Percentiles rank a stretch among this genome's conserved stretches.
phyloP scores from a whole-genome alignment of 148 eudicot genomes.

The Camellia lanceoleosa region DNA sequence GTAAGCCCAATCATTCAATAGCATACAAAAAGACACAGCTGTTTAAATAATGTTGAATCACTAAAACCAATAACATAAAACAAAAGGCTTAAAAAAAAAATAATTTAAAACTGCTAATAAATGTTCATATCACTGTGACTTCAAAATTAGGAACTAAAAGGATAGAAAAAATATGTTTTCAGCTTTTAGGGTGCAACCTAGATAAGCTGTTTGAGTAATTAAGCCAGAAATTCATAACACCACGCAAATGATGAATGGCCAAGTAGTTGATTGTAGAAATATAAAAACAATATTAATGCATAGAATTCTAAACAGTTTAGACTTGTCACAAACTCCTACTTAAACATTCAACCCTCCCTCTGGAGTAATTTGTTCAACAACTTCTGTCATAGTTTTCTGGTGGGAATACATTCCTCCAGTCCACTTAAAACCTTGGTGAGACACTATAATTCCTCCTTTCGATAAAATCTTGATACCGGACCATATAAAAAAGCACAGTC shows the following conservation, averaged over 20 bases:
- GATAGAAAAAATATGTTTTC: background rate
- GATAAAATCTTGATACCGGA: background rate
- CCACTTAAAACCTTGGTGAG: background rate
- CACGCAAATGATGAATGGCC: background rate
- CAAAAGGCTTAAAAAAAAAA: background rate
- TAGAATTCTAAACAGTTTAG: background rate
- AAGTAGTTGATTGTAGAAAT: background rate
- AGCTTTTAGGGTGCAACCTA: background rate
- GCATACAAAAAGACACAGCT: background rate
- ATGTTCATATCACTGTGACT: background rate
- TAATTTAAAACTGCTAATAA: background rate
- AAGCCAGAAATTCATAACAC: background rate
- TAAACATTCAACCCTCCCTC: background rate
- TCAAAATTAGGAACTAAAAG: background rate
- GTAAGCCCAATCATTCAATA: background rate
- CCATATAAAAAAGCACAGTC: no score
- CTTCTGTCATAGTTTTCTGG: background rate
- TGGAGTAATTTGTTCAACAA: background rate
- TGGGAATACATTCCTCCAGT: background rate
- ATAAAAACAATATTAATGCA: background rate
- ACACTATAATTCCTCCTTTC: background rate
- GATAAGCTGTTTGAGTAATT: background rate
- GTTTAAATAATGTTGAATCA: background rate
- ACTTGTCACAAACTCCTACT: background rate
- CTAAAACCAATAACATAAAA: background rate